Conservation (phyloP, 306 rosid genomes). For the Trichosanthes cucumerina region DNA sequence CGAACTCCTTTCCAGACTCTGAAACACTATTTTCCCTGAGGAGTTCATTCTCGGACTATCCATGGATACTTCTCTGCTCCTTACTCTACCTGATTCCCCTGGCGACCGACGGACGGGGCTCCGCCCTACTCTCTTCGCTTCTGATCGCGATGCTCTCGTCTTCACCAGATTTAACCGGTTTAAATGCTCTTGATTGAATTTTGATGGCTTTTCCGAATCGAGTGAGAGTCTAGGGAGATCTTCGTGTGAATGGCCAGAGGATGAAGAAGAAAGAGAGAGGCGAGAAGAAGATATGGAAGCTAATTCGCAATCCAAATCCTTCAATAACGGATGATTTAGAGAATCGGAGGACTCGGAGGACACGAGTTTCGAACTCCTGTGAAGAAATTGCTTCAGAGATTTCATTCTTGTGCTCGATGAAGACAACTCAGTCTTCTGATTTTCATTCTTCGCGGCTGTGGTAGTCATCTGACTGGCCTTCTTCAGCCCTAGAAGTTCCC, state of each 20-base stretch:
- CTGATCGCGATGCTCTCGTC: constrained; percentile 20
- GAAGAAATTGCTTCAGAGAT: constrained; percentile 54
- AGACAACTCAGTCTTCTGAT: constrained; percentile 29
- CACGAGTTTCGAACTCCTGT: constrained; percentile 39
- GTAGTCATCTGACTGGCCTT: constrained; percentile 35
- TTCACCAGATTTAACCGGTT: constrained; percentile 42
- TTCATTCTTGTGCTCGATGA: constrained; percentile 15
- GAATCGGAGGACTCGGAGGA: constrained; percentile 35
- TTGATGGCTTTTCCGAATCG: constrained; percentile 53
- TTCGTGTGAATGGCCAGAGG: constrained; percentile 80
- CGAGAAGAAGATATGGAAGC: constrained; percentile 62
- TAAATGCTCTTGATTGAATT: constrained; percentile 13
- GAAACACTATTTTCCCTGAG: constrained; percentile 87
- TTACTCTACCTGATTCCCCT: constrained; percentile 21
- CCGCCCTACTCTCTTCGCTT: constrained; percentile 33
- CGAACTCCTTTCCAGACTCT: constrained; percentile 85
- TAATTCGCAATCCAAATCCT: constrained; percentile 52
- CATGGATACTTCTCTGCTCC: constrained; percentile 74
- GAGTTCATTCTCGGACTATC: constrained; percentile 95
- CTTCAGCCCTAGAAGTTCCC: constrained; percentile 62
- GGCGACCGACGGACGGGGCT: constrained; percentile 43
- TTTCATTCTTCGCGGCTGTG: constrained; percentile 26
- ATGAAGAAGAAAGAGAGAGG: constrained; percentile 76
- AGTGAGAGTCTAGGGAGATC: constrained; percentile 67
- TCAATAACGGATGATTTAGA: constrained; percentile 39